Conservation (phyloP, 345 rosid species). For the Turnera subulata region DNA sequence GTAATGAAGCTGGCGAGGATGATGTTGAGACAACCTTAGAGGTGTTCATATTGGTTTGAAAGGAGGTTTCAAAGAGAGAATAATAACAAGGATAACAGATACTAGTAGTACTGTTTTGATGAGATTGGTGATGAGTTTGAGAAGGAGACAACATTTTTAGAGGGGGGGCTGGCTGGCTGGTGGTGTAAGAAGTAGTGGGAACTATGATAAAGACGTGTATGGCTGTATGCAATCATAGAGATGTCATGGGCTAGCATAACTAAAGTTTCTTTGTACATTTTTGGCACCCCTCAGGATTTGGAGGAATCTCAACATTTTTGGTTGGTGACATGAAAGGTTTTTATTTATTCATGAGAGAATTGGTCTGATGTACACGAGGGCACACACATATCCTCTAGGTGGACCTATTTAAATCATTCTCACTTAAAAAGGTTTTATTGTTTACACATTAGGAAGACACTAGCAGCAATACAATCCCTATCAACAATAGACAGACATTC, state of each 20-base stretch:
- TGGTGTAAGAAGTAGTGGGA: slow-evolving; percentile 13
- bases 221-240: slow-evolving; percentile 38
- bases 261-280: background rate
- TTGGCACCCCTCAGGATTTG: slow-evolving; percentile 4
- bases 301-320: slow-evolving; percentile 6
- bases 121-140: slow-evolving; percentile 4
- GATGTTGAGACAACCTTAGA: slow-evolving; percentile 2
- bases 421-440: no score
- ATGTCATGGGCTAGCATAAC: slow-evolving; percentile 23
- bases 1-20: slow-evolving; percentile 34
- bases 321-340: background rate
- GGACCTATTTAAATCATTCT: no score
- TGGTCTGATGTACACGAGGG: background rate
- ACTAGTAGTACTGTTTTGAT: no score
- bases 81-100: background rate
- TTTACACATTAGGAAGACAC: no score
- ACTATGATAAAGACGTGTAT: slow-evolving; percentile 41
- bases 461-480: no score
- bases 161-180: background rate
- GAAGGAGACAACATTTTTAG: slow-evolving; percentile 9
- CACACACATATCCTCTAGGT: no score
- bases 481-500: no score
- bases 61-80: background rate
- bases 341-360: background rate
- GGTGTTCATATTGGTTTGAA: slow-evolving; percentile 16